Evolutionary conservation across 2,329 filamentous ascomycete genomes (phyloP).

Genomic region (Pseudogymnoascus sp.): DNA sequence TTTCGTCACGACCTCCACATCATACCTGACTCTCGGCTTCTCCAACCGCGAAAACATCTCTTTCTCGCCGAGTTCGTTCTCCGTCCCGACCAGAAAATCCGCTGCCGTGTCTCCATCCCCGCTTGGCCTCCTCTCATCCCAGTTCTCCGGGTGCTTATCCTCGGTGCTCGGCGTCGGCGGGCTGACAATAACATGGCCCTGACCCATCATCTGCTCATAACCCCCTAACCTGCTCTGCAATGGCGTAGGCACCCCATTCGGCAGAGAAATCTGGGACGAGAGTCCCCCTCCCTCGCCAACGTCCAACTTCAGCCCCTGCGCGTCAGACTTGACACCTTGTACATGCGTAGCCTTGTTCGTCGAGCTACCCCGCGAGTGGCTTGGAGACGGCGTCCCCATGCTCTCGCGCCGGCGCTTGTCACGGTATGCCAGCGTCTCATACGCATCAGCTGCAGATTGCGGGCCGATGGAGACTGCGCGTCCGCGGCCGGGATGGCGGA

Average conservation of each 20-base stretch:
- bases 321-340: not conserved
- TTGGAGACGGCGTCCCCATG: slow-evolving; percentile 20
- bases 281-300: slow-evolving; percentile 17
- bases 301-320: slow-evolving; percentile 14
- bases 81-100: slow-evolving; percentile 33
- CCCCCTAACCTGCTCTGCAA: slow-evolving; percentile 43
- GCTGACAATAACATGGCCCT: slow-evolving; percentile 41
- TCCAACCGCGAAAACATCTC: slow-evolving; percentile 80
- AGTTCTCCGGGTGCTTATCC: slow-evolving; percentile 27
- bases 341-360: slow-evolving; percentile 12
- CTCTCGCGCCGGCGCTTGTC: slow-evolving; percentile 60
- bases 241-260: slow-evolving; percentile 33
- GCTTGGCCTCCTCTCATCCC: slow-evolving; percentile 22
- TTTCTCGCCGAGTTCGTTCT: slow-evolving; percentile 50
- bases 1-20: slow-evolving; percentile 98
- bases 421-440: slow-evolving; percentile 87
- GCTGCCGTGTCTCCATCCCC: slow-evolving; percentile 25
- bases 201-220: slow-evolving; percentile 68
- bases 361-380: not conserved
- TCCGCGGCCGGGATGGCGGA: slow-evolving; percentile 68
- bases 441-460: slow-evolving; percentile 91
- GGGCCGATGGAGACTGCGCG: slow-evolving; percentile 85
- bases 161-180: slow-evolving; percentile 27
- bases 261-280: not conserved
- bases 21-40: slow-evolving; percentile 83